phyloP scores from a whole-genome alignment of 73 alveolate genomes.

The Blepharisma japonicum region DNA sequence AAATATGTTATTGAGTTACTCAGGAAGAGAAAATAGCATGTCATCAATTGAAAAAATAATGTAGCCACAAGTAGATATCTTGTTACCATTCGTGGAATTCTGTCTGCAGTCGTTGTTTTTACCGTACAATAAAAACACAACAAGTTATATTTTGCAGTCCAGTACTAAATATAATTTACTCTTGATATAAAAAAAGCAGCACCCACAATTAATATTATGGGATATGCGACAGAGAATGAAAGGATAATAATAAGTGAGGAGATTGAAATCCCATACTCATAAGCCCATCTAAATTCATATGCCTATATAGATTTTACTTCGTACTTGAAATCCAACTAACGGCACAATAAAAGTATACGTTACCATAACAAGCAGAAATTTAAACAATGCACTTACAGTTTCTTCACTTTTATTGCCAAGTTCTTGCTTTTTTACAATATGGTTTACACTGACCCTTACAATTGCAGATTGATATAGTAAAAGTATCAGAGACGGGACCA shows the following conservation, averaged over 20 bases:
- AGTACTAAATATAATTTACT: not conserved
- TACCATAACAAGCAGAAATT: not conserved
- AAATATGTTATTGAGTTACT: slow-evolving; percentile 5
- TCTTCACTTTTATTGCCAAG: slow-evolving; percentile 11
- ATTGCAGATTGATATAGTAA: slow-evolving; percentile 14
- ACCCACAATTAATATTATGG: not conserved
- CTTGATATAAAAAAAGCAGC: not conserved
- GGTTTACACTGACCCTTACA: not conserved
- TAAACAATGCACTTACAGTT: slow-evolving; percentile 8
- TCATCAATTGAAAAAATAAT: not conserved
- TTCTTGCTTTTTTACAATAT: slow-evolving; percentile 3
- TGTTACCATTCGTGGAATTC: not conserved
- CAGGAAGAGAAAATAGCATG: not conserved
- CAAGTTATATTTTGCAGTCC: slow-evolving; percentile 16
- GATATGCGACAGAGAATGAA: slow-evolving; percentile 20
- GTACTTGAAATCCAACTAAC: slow-evolving; percentile 11
- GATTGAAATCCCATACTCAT: slow-evolving; percentile 11
- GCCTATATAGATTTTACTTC: not conserved
- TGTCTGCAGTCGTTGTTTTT: slow-evolving; percentile 4
- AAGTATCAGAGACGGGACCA: not conserved
- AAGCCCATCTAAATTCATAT: not conserved
- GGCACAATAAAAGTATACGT: slow-evolving; percentile 24
- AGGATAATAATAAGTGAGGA: not conserved
- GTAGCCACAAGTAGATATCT: not conserved
- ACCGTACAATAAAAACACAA: slow-evolving; percentile 25